These are phyloP conservation scores for Leccinum huronense DNA, from an alignment of 1,284 basidiomycete genomes.

Conservation along the genomic window DNA sequence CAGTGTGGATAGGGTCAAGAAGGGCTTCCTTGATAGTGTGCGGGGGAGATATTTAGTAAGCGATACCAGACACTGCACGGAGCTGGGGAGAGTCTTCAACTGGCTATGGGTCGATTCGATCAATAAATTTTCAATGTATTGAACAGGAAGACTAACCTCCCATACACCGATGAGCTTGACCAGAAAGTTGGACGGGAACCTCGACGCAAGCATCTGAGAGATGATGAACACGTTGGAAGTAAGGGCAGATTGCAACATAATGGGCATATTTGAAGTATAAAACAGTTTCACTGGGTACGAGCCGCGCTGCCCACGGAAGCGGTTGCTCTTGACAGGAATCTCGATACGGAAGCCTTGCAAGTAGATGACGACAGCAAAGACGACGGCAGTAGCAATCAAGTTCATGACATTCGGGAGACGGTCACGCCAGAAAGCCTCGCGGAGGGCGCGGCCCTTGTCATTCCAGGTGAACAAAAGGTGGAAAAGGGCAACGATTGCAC, in stretches of 20 bases:
- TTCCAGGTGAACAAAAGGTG: conserved; percentile 98
- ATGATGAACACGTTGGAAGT: conserved; percentile 96
- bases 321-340: conserved; percentile 97
- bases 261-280: conserved; percentile 99
- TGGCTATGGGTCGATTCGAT: conserved; percentile 50
- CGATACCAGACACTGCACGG: conserved; percentile 87
- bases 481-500: conserved; percentile 94
- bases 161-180: conserved; percentile 92
- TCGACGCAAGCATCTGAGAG: conserved; percentile 89
- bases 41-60: conserved; percentile 98
- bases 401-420: conserved; percentile 98
- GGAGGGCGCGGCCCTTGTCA: conserved; percentile 95
- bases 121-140: neutral
- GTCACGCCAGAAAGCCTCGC: conserved; percentile 98
- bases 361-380: conserved; percentile 97
- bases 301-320: conserved; percentile 92
- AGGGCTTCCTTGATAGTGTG: conserved; percentile 87
- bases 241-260: conserved; percentile 96
- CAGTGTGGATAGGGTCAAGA: conserved; percentile 91
- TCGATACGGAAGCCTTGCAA: conserved; percentile 99
- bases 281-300: conserved; percentile 98
- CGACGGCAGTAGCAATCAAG: conserved; percentile 86
- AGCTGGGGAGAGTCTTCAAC: conserved; percentile 93
- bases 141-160: conserved; percentile 67
- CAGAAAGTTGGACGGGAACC: conserved; percentile 91